These are phyloP conservation scores for Kazachstania taianensis DNA, from an alignment of 805 yeast species.

Conservation along the genomic window DNA sequence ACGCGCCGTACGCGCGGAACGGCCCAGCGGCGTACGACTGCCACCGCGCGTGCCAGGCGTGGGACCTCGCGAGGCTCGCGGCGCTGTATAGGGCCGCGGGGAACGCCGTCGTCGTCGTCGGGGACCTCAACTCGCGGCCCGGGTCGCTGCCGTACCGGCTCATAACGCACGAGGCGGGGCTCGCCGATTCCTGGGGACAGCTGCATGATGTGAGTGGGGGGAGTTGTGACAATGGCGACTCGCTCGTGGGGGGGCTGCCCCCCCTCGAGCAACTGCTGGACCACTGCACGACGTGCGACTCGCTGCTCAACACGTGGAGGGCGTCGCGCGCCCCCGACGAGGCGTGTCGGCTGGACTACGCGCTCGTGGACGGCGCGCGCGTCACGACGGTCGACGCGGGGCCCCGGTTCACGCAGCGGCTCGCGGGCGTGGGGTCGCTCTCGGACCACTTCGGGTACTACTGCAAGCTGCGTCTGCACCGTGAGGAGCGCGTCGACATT, in stretches of 20 bases:
- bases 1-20: conserved; percentile 76
- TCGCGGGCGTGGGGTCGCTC: conserved; percentile 61
- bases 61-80: conserved; percentile 77
- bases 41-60: conserved; percentile 90
- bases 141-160: conserved; percentile 74
- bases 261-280: conserved; percentile 45
- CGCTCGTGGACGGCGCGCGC: conserved; percentile 53
- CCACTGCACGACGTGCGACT: conserved; percentile 89
- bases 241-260: too few species aligned
- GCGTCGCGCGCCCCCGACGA: conserved; percentile 36
- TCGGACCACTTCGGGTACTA: conserved; percentile 90
- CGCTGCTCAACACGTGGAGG: conserved; percentile 82
- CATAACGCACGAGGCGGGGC: conserved; percentile 55
- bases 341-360: conserved; percentile 87
- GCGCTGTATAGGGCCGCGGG: conserved; percentile 58
- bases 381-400: conserved; percentile 49
- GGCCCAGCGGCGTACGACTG: conserved; percentile 89
- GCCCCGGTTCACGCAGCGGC: conserved; percentile 63
- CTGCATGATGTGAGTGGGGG: conserved; percentile 28
- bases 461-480: conserved; percentile 31
- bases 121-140: conserved; percentile 86
- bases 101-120: conserved; percentile 78
- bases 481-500: background rate
- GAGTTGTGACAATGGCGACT: too few species aligned
- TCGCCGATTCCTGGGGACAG: conserved; percentile 76